Evolutionary conservation across 352 stramenopile genomes (phyloP), one percentile per base, ranked within the genome.

Genomic region (Globisporangium camurandrum): DNA sequence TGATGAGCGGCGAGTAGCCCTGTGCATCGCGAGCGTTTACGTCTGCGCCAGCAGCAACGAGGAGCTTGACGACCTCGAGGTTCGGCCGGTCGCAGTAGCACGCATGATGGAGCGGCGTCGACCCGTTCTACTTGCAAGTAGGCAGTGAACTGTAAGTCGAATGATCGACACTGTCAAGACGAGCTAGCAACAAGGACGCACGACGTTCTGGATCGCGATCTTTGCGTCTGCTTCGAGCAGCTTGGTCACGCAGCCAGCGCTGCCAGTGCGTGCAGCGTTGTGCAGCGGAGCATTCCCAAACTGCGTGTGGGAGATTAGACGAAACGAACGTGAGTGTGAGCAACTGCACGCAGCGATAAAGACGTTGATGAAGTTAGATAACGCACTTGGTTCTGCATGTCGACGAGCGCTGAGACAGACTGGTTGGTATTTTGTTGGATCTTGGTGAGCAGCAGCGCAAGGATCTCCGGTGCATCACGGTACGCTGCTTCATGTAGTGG

Each of bases 211-310:
- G 24, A 75, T 54, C 19, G 62, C 49, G 20, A 69, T 42, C 17
- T 71, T 61, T 12, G 80, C 75, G 17, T 66, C 73, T 6, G 64
- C 71, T 26, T 76, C 38, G 14, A 91, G 59, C 20, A 91, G 62
- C 33, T 71, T 52, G 3, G 58, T 49, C 11, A 88, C 80, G 33
- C 75, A 86, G 24, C 37, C 54, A 2, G 55, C 16, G n/a, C 50
- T 78, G 1, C 75, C 80, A 10, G 75, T 75, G 46, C 73, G 66
- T 20, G 80, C 75, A 9, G 80, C 80, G 43, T 86, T 86, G 40
- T 91, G 80, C 22, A 91, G 49, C 14, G 80, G 80, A 11, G 71
- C 82, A 56, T 91, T 91, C 43, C 77, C 80, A 64, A 89, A 91
- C 78, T 90, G 30, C 20, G 38, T 2, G n/a, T 24, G 22, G n/a